These are phyloP conservation scores for Apophysomyces trapeziformis DNA, from an alignment of 371 early-diverging fungal species.

Conservation along the genomic window DNA sequence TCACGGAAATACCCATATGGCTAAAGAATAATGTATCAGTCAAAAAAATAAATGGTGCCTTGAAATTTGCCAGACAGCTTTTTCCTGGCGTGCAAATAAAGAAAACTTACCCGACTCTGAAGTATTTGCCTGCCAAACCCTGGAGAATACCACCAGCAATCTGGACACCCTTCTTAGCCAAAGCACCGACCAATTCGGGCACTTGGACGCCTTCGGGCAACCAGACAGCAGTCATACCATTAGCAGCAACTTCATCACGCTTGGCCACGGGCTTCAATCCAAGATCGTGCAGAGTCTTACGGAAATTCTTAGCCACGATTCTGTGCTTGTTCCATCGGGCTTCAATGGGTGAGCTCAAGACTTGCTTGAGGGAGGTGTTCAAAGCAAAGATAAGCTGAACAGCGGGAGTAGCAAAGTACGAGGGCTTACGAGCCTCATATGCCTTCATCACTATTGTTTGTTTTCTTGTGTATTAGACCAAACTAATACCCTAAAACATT, in stretches of 20 bases:
- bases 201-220: constrained; percentile 85
- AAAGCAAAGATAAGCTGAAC: constrained; percentile 94
- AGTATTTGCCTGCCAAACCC: constrained; percentile 88
- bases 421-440: constrained; percentile 89
- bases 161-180: constrained; percentile 82
- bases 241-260: constrained; percentile 73
- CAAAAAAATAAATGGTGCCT: no score
- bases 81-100: neutral
- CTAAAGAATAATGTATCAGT: constrained; percentile 31
- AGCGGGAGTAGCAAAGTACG: constrained; percentile 98
- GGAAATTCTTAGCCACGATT: constrained; percentile 74
- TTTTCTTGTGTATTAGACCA: neutral
- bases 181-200: constrained; percentile 76
- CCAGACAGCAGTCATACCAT: constrained; percentile 95
- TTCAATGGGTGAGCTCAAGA: constrained; percentile 72
- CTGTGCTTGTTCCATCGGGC: constrained; percentile 72
- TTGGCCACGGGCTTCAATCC: constrained; percentile 81
- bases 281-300: constrained; percentile 66
- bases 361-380: constrained; percentile 80
- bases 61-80: neutral
- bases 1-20: constrained; percentile 93
- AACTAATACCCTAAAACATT: constrained; percentile 22
- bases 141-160: constrained; percentile 94
- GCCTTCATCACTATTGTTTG: constrained; percentile 82
- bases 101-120: constrained; percentile 81